Evolutionary conservation across 768 basidiomycete genomes (phyloP), one percentile per base, ranked within the genome.

Genomic region (Crepidotus variabilis): DNA sequence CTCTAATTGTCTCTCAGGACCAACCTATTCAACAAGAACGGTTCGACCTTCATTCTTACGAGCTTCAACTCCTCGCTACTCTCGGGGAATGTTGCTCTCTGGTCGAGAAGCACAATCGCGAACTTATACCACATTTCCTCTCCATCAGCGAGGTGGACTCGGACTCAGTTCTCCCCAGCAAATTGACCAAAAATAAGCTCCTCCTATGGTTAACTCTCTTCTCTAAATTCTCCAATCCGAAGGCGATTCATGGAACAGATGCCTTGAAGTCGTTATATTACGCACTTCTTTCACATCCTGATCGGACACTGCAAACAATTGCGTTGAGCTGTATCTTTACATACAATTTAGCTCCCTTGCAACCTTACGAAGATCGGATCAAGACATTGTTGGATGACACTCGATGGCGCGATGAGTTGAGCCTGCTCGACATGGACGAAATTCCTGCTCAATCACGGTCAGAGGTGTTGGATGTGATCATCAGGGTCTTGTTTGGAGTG

Each of bases 191-290:
- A 45, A 69, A 77, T 24, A 88, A 86, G 65, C 80, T 97, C 9
- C 72, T 72, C 14, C 77, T 83, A 0, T 98, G 92, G 86, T 83
- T 98, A 23, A 82, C 82, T 18, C 78, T 98, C 10, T 92, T 98
- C 70, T 80, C 90, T 50, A 96, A 94, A 67, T 91, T 99, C 67
- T 74, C 75, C 62, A 98, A 98, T 65, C 96, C 95, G n/a, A 96
- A 92, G 72, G 91, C 93, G 0, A 74, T 95, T 1, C 81, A 85
- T 65, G 78, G 83, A 6, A 82, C 90, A 0, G 79, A 87, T 8
- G 77, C 78, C 0, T 77, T 98, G 4, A 82, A 80, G 43, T 51
- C 74, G 1, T 66, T 93, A 21, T 96, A 94, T 71, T 77, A 79
- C 13, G 72, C 80, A n/a, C 78, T 92, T 20, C 80, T 98, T 21